phyloP scores from a whole-genome alignment of 768 basidiomycete species.

The Lyophyllum atratum region DNA sequence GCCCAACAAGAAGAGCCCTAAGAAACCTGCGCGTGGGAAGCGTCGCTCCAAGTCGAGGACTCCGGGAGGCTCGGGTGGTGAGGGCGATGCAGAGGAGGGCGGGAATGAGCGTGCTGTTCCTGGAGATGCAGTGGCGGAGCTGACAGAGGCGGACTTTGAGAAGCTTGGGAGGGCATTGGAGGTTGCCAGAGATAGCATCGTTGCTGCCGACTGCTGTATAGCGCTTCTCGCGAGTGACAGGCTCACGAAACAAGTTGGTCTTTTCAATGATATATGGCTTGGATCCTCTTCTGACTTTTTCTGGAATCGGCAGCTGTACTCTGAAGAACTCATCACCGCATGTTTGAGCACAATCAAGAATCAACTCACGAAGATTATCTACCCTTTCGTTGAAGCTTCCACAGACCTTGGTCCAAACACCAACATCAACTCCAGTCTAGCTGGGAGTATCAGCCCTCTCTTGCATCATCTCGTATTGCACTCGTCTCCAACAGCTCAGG shows the following conservation, averaged over 20 bases:
- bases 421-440: slow-evolving; percentile 25
- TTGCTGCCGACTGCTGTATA: slow-evolving; percentile 85
- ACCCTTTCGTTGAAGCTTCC: slow-evolving; percentile 82
- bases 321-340: slow-evolving; percentile 86
- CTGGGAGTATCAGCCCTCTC: slow-evolving; percentile 44
- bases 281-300: not conserved
- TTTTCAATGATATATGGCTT: too few species aligned
- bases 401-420: slow-evolving; percentile 29
- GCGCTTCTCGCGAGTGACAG: slow-evolving; percentile 77
- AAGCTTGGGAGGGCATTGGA: slow-evolving; percentile 55
- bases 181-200: slow-evolving; percentile 67
- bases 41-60: slow-evolving; percentile 47
- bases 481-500: slow-evolving; percentile 31
- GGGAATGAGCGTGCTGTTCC: slow-evolving; percentile 23
- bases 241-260: slow-evolving; percentile 80
- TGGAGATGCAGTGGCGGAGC: slow-evolving; percentile 18
- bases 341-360: slow-evolving; percentile 81
- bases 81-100: slow-evolving; percentile 31
- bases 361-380: slow-evolving; percentile 76
- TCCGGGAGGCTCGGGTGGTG: slow-evolving; percentile 29
- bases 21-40: slow-evolving; percentile 39
- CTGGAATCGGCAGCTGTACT: slow-evolving; percentile 66
- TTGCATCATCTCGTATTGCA: slow-evolving; percentile 54
- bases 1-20: slow-evolving; percentile 52
- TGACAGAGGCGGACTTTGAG: slow-evolving; percentile 52